Percentiles rank a stretch among this genome's conserved stretches.
phyloP scores from a whole-genome alignment of 1,284 basidiomycete species.

The Irpex sp. region DNA sequence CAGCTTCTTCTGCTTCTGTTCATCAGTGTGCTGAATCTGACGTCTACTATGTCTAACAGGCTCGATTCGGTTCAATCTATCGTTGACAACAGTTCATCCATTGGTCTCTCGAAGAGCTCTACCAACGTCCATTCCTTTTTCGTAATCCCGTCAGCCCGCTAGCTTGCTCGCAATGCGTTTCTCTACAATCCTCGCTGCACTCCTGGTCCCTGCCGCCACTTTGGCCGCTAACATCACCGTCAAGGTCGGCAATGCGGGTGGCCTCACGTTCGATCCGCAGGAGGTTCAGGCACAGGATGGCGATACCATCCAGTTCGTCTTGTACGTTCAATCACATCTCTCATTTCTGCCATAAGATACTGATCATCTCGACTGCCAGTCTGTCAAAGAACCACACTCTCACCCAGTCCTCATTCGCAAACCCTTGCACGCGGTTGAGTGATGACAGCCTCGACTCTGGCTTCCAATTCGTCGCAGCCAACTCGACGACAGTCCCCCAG shows the following conservation, averaged over 20 bases:
- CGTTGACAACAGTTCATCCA: slow-evolving; percentile 8
- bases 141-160: background rate
- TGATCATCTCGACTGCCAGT: slow-evolving; percentile 15
- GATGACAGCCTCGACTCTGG: slow-evolving; percentile 39
- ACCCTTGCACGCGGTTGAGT: slow-evolving; percentile 35
- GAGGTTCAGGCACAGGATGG: slow-evolving; percentile 42
- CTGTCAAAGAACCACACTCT: slow-evolving; percentile 40
- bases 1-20: background rate
- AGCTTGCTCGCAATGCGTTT: slow-evolving; percentile 43
- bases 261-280: slow-evolving; percentile 39
- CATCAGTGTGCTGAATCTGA: background rate
- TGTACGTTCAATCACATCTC: slow-evolving; percentile 28
- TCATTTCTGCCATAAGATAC: background rate
- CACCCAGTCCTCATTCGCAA: slow-evolving; percentile 53
- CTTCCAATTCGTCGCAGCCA: slow-evolving; percentile 28
- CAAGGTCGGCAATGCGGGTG: slow-evolving; percentile 40
- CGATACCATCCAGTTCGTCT: slow-evolving; percentile 50
- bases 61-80: slow-evolving; percentile 28
- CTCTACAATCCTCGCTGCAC: slow-evolving; percentile 37
- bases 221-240: slow-evolving; percentile 35
- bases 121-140: background rate
- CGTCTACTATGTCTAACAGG: slow-evolving; percentile 12
- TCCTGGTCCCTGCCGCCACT: slow-evolving; percentile 35
- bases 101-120: background rate
- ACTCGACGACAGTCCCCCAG: slow-evolving; percentile 25